Percentiles rank a stretch among this genome's conserved stretches.
phyloP scores from a whole-genome alignment of 148 eudicot genomes.

The Heliamphora exappendiculata region DNA sequence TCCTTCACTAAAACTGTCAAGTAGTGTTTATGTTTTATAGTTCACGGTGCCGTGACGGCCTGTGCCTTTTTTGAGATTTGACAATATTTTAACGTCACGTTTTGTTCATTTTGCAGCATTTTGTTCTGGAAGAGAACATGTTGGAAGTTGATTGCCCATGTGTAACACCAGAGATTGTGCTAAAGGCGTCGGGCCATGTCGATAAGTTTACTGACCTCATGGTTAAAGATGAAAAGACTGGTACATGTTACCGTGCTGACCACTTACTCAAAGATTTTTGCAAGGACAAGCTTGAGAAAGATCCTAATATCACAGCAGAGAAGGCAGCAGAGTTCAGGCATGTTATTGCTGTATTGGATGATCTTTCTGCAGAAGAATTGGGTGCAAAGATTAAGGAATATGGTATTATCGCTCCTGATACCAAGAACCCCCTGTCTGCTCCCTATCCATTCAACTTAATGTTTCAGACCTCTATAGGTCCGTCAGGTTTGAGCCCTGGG shows the following conservation, averaged over 20 bases:
- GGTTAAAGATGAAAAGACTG: constrained; percentile 93
- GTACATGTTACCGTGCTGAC: constrained; percentile 84
- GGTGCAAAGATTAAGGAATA: constrained; percentile 87
- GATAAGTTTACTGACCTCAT: constrained; percentile 96
- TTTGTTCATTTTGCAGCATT: constrained; percentile 50
- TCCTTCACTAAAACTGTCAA: not conserved
- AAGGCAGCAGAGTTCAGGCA: constrained; percentile 69
- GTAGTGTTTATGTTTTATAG: not conserved
- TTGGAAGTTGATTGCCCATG: constrained; percentile 95
- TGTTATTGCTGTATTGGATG: constrained; percentile 74
- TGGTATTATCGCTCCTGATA: constrained; percentile 81
- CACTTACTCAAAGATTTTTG: constrained; percentile 91
- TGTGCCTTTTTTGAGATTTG: not conserved
- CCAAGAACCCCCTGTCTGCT: constrained; percentile 79
- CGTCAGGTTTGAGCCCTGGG: constrained; percentile 76
- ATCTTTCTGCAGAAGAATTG: constrained; percentile 71
- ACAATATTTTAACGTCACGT: not conserved
- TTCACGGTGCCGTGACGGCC: not conserved
- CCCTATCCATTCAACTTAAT: constrained; percentile 93
- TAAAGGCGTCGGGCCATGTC: constrained; percentile 94
- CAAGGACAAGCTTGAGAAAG: constrained; percentile 86
- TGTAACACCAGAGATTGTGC: constrained; percentile 92
- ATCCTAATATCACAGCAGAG: constrained; percentile 47
- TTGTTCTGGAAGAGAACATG: constrained; percentile 93
- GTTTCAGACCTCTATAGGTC: constrained; percentile 96